Conservation (phyloP, 1,139 yeast species). For the Debaryomycetaceae sp. region DNA sequence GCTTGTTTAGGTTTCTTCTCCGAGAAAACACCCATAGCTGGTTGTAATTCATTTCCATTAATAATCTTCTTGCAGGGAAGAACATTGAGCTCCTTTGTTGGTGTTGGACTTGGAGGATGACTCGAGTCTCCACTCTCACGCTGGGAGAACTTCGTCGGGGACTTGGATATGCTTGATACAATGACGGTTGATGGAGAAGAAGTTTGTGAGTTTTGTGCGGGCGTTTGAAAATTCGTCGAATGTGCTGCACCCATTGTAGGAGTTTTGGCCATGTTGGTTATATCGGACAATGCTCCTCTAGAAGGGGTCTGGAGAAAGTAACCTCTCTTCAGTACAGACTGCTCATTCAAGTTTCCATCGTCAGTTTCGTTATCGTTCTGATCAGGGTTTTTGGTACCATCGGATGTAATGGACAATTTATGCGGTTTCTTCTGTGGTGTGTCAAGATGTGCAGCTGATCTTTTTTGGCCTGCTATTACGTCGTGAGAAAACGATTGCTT, state of each 20-base stretch:
- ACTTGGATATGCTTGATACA: slow-evolving; percentile 19
- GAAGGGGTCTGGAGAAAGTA: slow-evolving; percentile 30
- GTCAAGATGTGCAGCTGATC: slow-evolving; percentile 36
- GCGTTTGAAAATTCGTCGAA: slow-evolving; percentile 17
- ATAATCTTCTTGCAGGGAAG: slow-evolving; percentile 3
- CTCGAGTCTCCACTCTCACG: slow-evolving; percentile 5
- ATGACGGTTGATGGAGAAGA: slow-evolving; percentile 36
- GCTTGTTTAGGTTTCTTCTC: slow-evolving; percentile 20
- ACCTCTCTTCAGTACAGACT: slow-evolving; percentile 5
- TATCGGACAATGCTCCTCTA: slow-evolving; percentile 24
- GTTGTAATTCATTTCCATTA: slow-evolving; percentile 19
- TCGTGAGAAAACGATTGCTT: slow-evolving; percentile 19
- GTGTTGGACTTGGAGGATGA: slow-evolving; percentile 42
- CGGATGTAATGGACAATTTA: slow-evolving; percentile 25
- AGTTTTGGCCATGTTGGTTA: slow-evolving; percentile 19
- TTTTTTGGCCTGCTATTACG: slow-evolving; percentile 27
- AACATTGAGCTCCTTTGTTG: slow-evolving; percentile 23
- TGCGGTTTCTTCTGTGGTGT: slow-evolving; percentile 43
- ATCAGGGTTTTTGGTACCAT: slow-evolving; percentile 12
- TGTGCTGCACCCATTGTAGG: slow-evolving; percentile 5
- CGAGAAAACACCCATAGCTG: slow-evolving; percentile 44
- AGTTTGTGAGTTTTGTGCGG: slow-evolving; percentile 18
- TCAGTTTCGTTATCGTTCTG: slow-evolving; percentile 15
- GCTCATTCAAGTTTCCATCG: slow-evolving; percentile 6
- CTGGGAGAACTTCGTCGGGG: slow-evolving; percentile 5